Conservation (phyloP, 2,329 filamentous ascomycete species). For the Colletotrichum costaricense region DNA sequence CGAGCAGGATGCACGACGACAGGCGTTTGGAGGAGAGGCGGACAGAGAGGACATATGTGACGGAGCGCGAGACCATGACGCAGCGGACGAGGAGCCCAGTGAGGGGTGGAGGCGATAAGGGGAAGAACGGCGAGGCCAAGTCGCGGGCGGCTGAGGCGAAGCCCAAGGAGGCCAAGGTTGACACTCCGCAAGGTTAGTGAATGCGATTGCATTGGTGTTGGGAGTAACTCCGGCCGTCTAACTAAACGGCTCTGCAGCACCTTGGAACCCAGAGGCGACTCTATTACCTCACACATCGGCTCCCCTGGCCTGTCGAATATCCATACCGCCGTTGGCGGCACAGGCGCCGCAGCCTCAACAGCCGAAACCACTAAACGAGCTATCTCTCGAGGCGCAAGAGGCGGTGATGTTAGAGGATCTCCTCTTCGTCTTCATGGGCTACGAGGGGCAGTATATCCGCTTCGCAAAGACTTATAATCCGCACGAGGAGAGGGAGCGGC, state of each 20-base stretch:
- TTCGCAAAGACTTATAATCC: constrained; percentile 88
- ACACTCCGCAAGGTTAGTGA: constrained; percentile 59
- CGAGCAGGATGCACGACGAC: constrained; percentile 56
- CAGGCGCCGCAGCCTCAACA: constrained; percentile 77
- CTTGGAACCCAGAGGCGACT: constrained; percentile 85
- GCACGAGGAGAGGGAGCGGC: constrained; percentile 83
- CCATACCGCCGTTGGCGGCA: constrained; percentile 77
- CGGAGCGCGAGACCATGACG: constrained; percentile 72
- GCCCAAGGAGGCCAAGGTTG: constrained; percentile 56
- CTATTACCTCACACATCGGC: constrained; percentile 75
- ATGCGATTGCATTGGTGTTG: constrained; percentile 31
- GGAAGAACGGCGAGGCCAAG: constrained; percentile 48
- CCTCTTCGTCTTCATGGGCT: constrained; percentile 96
- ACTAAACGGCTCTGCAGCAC: constrained; percentile 45
- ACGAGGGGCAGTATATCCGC: constrained; percentile 96
- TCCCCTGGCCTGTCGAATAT: constrained; percentile 76
- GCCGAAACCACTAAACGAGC: constrained; percentile 73
- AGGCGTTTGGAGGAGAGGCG: constrained; percentile 63
- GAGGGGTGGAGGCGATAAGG: constrained; percentile 56
- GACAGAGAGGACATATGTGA: constrained; percentile 67
- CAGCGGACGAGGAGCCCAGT: constrained; percentile 70
- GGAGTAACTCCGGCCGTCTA: neutral
- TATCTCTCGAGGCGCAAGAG: constrained; percentile 87
- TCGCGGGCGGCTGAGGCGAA: constrained; percentile 58
- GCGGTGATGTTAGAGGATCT: constrained; percentile 89